Evolutionary conservation across 345 rosid genomes (phyloP).

Genomic region (Cardamine chenopodiifolia): DNA sequence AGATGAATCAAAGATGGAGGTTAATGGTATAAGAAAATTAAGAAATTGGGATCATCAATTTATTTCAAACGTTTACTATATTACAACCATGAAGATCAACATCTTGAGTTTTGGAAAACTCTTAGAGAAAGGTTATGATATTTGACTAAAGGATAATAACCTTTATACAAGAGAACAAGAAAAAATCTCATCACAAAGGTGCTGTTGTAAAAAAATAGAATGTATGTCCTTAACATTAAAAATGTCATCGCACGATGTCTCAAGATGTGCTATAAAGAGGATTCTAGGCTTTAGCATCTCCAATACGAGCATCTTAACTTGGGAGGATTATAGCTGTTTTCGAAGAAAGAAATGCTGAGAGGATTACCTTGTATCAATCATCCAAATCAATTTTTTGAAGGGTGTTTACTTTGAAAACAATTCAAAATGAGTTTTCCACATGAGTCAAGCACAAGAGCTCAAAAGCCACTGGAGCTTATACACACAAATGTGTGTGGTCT

Average conservation of each 20-base stretch:
- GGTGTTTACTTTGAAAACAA: background rate
- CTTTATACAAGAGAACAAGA: too few species aligned
- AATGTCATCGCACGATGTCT: too few species aligned
- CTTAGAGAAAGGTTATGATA: too few species aligned
- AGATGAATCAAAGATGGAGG: background rate
- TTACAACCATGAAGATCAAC: background rate
- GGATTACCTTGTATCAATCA: background rate
- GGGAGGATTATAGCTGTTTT: background rate
- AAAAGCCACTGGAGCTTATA: background rate
- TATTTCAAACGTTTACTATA: background rate
- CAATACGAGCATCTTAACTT: background rate
- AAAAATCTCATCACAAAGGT: too few species aligned
- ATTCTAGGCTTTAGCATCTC: conserved; percentile 5
- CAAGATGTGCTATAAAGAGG: background rate
- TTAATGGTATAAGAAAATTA: background rate
- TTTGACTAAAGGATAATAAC: too few species aligned
- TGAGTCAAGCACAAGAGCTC: background rate
- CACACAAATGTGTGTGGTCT: background rate
- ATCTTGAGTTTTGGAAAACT: background rate
- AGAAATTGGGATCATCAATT: background rate
- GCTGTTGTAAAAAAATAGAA: too few species aligned
- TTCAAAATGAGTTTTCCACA: background rate
- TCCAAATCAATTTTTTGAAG: background rate
- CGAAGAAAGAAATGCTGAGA: background rate
- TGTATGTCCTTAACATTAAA: too few species aligned